A percentile compares a stretch with the other conserved stretches of the same genome.
phyloP scores from a whole-genome alignment of 306 rosid genomes.

The Rosa chinensis region DNA sequence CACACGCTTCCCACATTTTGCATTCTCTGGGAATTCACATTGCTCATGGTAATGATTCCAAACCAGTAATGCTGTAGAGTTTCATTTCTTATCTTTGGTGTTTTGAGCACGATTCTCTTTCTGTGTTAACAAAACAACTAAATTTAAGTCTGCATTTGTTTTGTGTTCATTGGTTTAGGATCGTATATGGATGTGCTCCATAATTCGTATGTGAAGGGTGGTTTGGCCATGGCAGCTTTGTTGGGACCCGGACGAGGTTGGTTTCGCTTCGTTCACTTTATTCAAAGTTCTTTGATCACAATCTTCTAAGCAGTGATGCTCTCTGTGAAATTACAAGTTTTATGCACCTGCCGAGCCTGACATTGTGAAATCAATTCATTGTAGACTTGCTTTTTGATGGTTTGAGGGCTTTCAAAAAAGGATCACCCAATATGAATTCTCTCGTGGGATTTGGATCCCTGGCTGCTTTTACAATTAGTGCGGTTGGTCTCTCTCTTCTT shows the following conservation, averaged over 20 bases:
- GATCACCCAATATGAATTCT: constrained; percentile 97
- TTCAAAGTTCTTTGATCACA: neutral
- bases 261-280: constrained; percentile 20
- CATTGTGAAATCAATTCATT: constrained; percentile 11
- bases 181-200: constrained; percentile 65
- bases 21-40: constrained; percentile 86
- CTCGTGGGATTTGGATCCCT: constrained; percentile 94
- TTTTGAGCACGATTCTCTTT: neutral
- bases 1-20: constrained; percentile 85
- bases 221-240: constrained; percentile 75
- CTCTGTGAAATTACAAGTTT: neutral
- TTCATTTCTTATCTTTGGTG: neutral
- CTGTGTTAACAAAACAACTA: neutral
- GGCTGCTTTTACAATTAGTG: constrained; percentile 88
- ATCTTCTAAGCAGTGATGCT: neutral
- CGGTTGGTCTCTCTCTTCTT: constrained; percentile 53
- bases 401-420: constrained; percentile 70
- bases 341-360: constrained; percentile 14
- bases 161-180: constrained; percentile 40
- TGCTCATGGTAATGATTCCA: constrained; percentile 58
- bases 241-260: constrained; percentile 96
- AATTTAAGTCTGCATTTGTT: neutral
- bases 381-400: constrained; percentile 93
- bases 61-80: neutral
- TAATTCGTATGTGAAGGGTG: constrained; percentile 83